These are phyloP conservation scores for Leucosporidium creatinivorum DNA, from an alignment of 768 basidiomycete species.

Conservation along the genomic window DNA sequence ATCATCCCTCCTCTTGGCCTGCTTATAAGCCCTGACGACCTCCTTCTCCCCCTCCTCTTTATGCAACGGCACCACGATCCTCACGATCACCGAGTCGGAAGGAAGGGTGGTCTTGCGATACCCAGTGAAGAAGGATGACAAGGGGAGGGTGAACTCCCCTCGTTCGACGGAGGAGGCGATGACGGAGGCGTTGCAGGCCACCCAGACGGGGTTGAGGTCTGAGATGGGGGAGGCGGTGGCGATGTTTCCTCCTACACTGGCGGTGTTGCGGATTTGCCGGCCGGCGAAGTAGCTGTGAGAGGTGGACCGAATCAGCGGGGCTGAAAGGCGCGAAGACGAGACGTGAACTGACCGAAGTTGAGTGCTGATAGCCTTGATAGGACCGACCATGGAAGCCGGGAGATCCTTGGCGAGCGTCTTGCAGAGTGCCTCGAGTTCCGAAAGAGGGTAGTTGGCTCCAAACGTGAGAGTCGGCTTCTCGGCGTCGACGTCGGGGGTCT, in stretches of 20 bases:
- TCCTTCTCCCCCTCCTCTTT: conserved; percentile 4
- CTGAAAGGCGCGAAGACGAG: too few species aligned
- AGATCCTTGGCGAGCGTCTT: background rate
- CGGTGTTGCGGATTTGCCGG: conserved; percentile 34
- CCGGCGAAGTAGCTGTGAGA: too few species aligned
- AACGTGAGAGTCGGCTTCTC: conserved; percentile 13
- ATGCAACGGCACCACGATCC: conserved; percentile 30
- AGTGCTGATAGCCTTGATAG: conserved; percentile 26
- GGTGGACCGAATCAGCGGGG: too few species aligned
- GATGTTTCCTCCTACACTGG: conserved; percentile 35
- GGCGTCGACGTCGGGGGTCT: conserved; percentile 6
- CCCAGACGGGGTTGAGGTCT: conserved; percentile 38
- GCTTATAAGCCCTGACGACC: conserved; percentile 37
- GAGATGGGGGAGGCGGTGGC: conserved; percentile 33
- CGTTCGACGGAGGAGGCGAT: conserved; percentile 2
- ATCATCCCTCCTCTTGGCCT: conserved; percentile 37
- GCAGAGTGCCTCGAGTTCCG: conserved; percentile 26
- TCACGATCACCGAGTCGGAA: conserved; percentile 26
- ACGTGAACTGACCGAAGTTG: conserved; percentile 36
- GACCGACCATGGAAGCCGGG: conserved; percentile 2
- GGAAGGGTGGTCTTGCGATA: conserved; percentile 36
- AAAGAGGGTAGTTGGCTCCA: conserved; percentile 26
- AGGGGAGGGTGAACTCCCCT: conserved; percentile 1
- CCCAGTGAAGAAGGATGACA: conserved; percentile 35
- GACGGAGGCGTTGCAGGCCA: conserved; percentile 28